A percentile compares a stretch with the other conserved stretches of the same genome.
Evolutionary conservation across 495 filamentous ascomycete species (phyloP).

Genomic region (Aspergillus affinis): DNA sequence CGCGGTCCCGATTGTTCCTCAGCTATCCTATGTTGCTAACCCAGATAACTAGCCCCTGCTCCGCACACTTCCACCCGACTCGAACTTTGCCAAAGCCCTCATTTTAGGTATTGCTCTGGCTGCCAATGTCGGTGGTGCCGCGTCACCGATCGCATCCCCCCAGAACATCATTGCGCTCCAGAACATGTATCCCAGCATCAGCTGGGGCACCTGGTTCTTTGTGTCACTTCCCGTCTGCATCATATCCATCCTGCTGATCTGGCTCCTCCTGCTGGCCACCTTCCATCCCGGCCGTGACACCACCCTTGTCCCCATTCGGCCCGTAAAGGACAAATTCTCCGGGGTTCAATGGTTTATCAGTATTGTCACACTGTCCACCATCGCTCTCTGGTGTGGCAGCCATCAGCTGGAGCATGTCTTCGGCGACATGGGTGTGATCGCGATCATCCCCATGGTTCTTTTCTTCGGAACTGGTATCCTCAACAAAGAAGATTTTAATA

Average conservation of each 20-base stretch:
- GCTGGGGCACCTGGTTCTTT: constrained; percentile 97
- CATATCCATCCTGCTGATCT: constrained; percentile 84
- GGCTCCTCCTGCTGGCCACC: constrained; percentile 77
- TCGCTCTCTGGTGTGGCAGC: constrained; percentile 86
- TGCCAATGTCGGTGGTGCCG: constrained; percentile 93
- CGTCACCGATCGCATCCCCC: constrained; percentile 92
- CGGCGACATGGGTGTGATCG: constrained; percentile 97
- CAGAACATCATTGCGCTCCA: constrained; percentile 96
- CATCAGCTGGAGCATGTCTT: constrained; percentile 86
- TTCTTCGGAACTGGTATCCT: constrained; percentile 98
- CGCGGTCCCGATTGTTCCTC: background rate
- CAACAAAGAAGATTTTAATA: constrained; percentile 99
- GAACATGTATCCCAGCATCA: constrained; percentile 87
- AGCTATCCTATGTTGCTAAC: constrained; percentile 9
- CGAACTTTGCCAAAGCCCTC: constrained; percentile 88
- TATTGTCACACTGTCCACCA: constrained; percentile 79
- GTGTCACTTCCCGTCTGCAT: constrained; percentile 90
- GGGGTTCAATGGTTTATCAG: constrained; percentile 93
- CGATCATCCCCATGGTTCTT: constrained; percentile 89
- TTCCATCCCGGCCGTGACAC: constrained; percentile 83
- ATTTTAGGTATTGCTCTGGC: constrained; percentile 95
- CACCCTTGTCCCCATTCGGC: constrained; percentile 87
- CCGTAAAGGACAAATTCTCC: constrained; percentile 82
- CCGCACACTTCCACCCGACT: constrained; percentile 86
- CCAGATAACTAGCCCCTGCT: constrained; percentile 70